Percentiles rank a stretch among this genome's conserved stretches.
phyloP scores from a whole-genome alignment of 768 basidiomycete genomes.

The Hypholoma fasciculare region DNA sequence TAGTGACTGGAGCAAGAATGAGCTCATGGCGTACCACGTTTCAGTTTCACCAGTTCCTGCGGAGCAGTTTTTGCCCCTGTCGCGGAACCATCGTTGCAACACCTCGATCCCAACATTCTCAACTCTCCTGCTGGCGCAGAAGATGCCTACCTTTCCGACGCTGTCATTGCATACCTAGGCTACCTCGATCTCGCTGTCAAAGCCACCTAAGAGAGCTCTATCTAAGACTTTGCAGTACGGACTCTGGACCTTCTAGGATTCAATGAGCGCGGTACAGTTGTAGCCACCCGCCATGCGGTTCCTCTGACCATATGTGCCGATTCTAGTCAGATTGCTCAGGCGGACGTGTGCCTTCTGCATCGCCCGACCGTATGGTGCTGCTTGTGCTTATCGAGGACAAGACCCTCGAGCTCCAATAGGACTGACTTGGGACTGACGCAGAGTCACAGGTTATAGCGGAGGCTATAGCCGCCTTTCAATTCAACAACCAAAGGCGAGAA shows the following conservation, averaged over 20 bases:
- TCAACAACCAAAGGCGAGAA: background rate
- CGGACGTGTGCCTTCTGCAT: constrained; percentile 29
- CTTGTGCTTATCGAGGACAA: constrained; percentile 26
- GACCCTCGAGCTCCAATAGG: constrained; percentile 15
- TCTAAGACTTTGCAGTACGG: constrained; percentile 23
- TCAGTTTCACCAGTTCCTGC: too few relatives aligned
- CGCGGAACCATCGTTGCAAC: constrained; percentile 14
- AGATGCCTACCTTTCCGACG: constrained; percentile 19
- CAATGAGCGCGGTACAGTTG: constrained; percentile 12
- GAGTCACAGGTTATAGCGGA: background rate
- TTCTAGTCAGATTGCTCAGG: constrained; percentile 15
- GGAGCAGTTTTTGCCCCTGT: background rate
- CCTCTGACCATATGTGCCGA: constrained; percentile 25
- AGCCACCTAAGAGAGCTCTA: constrained; percentile 17
- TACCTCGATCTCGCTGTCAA: constrained; percentile 22
- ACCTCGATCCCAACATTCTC: constrained; percentile 26
- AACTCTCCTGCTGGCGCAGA: constrained; percentile 7
- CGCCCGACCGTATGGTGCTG: constrained; percentile 21
- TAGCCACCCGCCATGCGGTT: constrained; percentile 21
- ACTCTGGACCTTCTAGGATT: constrained; percentile 25
- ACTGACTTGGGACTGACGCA: constrained; percentile 14
- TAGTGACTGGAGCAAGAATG: too few relatives aligned
- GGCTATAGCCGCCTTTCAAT: background rate
- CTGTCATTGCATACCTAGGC: constrained; percentile 18
- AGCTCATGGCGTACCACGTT: too few relatives aligned